phyloP scores from a whole-genome alignment of 129 eudicot genomes.

The Glebionis coronaria region DNA sequence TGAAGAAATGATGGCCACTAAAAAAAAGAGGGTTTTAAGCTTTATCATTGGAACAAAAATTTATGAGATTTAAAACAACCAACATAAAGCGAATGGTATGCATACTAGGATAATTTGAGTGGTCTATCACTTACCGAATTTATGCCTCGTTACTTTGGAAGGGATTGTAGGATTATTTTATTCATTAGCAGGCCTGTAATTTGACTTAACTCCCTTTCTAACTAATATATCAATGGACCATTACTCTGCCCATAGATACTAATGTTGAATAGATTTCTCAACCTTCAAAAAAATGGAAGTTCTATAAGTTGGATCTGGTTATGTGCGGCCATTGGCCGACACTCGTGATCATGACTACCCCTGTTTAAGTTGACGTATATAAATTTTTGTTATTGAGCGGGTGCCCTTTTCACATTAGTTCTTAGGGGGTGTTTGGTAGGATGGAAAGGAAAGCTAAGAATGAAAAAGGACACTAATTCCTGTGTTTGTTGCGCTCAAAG shows the following conservation, averaged over 20 bases:
- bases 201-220: too few relatives aligned
- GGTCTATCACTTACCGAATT: conserved; percentile 24
- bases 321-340: conserved; percentile 16
- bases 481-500: too few relatives aligned
- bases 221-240: too few relatives aligned
- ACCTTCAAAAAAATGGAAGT: conserved; percentile 30
- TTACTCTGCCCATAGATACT: too few relatives aligned
- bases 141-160: conserved; percentile 34
- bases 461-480: too few relatives aligned
- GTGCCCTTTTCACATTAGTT: neutral
- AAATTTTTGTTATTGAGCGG: neutral
- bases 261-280: conserved; percentile 12
- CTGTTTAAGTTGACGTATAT: conserved; percentile 24
- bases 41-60: conserved; percentile 14
- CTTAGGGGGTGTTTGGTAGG: too few relatives aligned
- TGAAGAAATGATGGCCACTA: conserved; percentile 8
- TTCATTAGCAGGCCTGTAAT: conserved; percentile 11
- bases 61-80: conserved; percentile 17
- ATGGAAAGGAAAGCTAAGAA: too few relatives aligned
- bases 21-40: conserved; percentile 19
- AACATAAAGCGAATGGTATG: conserved; percentile 22
- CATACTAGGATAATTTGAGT: conserved; percentile 25
- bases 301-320: conserved; percentile 27
- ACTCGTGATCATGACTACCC: conserved; percentile 23
- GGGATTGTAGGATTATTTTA: conserved; percentile 24